These are phyloP conservation scores for Pterocarpus santalinus DNA, from an alignment of 306 rosid genomes.

Conservation along the genomic window DNA sequence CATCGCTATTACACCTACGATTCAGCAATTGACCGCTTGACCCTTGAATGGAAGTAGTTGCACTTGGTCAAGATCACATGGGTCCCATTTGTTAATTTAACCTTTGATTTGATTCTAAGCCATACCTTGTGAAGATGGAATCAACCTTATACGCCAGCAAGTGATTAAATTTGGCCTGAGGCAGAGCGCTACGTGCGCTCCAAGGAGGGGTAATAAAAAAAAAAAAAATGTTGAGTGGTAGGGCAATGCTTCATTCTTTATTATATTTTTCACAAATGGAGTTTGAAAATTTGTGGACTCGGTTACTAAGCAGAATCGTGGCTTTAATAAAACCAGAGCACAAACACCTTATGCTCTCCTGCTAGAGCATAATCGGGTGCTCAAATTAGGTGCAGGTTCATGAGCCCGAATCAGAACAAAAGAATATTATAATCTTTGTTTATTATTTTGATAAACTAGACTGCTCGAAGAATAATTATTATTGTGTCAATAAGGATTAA, in stretches of 20 bases:
- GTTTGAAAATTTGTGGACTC: no score
- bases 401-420: background rate
- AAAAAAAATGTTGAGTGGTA: background rate
- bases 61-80: background rate
- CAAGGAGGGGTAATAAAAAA: background rate
- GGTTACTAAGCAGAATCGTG: background rate
- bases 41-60: background rate
- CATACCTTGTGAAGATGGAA: background rate
- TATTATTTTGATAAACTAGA: background rate
- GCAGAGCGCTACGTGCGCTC: background rate
- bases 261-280: no score
- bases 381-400: background rate
- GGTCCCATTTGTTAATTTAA: background rate
- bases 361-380: background rate
- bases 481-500: background rate
- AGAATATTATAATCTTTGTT: background rate
- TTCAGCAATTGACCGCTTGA: constrained; percentile 32
- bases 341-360: background rate
- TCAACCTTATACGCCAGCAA: background rate
- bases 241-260: background rate
- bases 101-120: background rate
- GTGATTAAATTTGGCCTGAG: background rate
- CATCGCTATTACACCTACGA: background rate
- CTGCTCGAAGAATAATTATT: background rate
- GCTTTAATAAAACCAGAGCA: background rate